These are phyloP conservation scores for Blastobotrys buckinghamii DNA, from an alignment of 1,139 yeast species.

Conservation along the genomic window DNA sequence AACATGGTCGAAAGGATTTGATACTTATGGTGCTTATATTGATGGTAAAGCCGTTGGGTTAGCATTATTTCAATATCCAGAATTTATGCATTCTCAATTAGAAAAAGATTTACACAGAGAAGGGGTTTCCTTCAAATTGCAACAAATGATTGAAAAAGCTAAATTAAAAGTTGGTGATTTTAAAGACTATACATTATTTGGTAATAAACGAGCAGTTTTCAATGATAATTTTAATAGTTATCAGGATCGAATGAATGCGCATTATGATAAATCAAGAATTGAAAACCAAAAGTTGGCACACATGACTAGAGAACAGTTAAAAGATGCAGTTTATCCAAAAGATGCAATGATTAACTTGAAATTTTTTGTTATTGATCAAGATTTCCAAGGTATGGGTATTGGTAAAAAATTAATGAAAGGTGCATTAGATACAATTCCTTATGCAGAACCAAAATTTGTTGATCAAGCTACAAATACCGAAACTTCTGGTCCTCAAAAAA, in stretches of 20 bases:
- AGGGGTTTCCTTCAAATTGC: constrained; percentile 6
- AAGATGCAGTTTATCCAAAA: constrained; percentile 6
- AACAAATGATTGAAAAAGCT: not conserved
- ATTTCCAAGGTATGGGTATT: constrained; percentile 32
- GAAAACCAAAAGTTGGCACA: not conserved
- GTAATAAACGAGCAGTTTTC: not conserved
- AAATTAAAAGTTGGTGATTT: not conserved
- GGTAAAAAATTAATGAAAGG: constrained; percentile 37
- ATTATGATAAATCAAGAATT: not conserved
- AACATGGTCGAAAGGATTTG: not conserved
- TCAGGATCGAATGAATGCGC: not conserved
- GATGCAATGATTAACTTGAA: constrained; percentile 8
- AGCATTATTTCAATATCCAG: constrained; percentile 13
- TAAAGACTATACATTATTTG: not conserved
- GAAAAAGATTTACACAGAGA: constrained; percentile 9
- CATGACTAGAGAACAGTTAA: constrained; percentile 2
- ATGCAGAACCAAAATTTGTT: constrained; percentile 3
- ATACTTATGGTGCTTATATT: constrained; percentile 1
- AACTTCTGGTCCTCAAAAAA: constrained; percentile 10
- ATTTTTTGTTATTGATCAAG: constrained; percentile 26
- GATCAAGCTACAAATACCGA: not conserved
- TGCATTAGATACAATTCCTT: constrained; percentile 14
- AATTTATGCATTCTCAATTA: constrained; percentile 9
- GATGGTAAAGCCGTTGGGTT: constrained; percentile 6
- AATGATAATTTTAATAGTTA: not conserved